Percentiles rank a stretch among this genome's conserved stretches.
phyloP scores from a whole-genome alignment of 2,329 filamentous ascomycete genomes.

The Arthrobotrys pseudoclavata region DNA sequence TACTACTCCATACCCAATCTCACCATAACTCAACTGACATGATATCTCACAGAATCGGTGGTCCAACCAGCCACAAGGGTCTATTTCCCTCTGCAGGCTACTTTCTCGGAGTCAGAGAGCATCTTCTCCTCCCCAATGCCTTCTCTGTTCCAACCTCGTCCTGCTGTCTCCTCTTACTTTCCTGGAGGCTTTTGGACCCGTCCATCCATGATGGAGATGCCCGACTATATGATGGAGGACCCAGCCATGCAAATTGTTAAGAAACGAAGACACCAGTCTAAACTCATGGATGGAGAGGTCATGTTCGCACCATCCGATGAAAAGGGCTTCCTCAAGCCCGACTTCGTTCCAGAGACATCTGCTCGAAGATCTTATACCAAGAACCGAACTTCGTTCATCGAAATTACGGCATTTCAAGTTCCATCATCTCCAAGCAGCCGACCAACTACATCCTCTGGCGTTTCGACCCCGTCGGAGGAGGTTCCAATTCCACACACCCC shows the following conservation, averaged over 20 bases:
- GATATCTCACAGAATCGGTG: constrained; percentile 49
- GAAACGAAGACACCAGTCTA: constrained; percentile 58
- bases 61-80: constrained; percentile 57
- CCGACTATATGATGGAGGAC: constrained; percentile 54
- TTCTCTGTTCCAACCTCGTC: constrained; percentile 49
- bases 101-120: constrained; percentile 54
- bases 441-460: constrained; percentile 38
- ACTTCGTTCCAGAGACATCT: constrained; percentile 43
- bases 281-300: constrained; percentile 47
- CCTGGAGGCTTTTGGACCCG: constrained; percentile 41
- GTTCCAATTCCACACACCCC: constrained; percentile 55
- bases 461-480: constrained; percentile 43
- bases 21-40: constrained; percentile 18
- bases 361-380: constrained; percentile 49
- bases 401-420: constrained; percentile 59
- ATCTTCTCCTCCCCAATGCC: constrained; percentile 57
- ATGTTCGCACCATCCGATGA: constrained; percentile 37
- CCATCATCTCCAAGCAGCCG: constrained; percentile 39
- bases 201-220: constrained; percentile 48
- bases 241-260: constrained; percentile 59
- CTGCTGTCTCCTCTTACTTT: constrained; percentile 47
- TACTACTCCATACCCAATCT: background rate
- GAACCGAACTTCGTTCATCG: constrained; percentile 53
- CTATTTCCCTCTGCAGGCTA: constrained; percentile 57
- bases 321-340: constrained; percentile 42